These are phyloP conservation scores for Candida stauntonica DNA, from an alignment of 805 yeast species.

Conservation along the genomic window DNA sequence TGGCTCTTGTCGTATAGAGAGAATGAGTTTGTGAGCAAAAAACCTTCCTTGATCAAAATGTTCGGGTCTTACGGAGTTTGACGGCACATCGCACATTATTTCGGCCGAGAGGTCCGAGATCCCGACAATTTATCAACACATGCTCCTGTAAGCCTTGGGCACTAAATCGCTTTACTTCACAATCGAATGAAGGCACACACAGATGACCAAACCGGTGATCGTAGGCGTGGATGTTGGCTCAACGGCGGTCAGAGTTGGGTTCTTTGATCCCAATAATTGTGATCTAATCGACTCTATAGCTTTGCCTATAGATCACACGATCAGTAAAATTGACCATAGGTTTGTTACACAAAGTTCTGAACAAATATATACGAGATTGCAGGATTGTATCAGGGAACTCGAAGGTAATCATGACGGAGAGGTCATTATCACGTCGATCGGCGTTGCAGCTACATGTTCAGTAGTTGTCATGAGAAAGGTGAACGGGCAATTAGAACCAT, in stretches of 20 bases:
- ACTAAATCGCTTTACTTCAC: too few relatives aligned
- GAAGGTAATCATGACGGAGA: neutral
- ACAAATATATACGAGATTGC: conserved; percentile 35
- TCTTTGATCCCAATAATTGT: conserved; percentile 20
- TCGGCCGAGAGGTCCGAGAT: neutral
- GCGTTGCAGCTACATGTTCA: conserved; percentile 57
- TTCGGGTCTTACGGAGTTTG: conserved; percentile 2
- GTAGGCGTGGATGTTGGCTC: conserved; percentile 51
- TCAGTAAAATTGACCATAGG: conserved; percentile 18
- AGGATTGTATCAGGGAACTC: conserved; percentile 22
- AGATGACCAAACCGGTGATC: neutral
- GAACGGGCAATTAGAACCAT: conserved; percentile 24
- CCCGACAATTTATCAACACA: too few relatives aligned
- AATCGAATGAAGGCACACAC: neutral
- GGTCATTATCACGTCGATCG: conserved; percentile 26
- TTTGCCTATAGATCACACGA: conserved; percentile 25
- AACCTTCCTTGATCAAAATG: neutral
- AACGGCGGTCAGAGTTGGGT: conserved; percentile 41
- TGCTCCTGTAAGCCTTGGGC: too few relatives aligned
- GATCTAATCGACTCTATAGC: conserved; percentile 11
- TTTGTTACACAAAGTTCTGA: conserved; percentile 38
- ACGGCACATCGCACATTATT: neutral
- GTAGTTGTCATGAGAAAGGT: conserved; percentile 40
- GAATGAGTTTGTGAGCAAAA: neutral
- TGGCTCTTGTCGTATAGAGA: neutral